Conservation (phyloP, 2,329 filamentous ascomycete species). For the Fusarium nisikadoi region DNA sequence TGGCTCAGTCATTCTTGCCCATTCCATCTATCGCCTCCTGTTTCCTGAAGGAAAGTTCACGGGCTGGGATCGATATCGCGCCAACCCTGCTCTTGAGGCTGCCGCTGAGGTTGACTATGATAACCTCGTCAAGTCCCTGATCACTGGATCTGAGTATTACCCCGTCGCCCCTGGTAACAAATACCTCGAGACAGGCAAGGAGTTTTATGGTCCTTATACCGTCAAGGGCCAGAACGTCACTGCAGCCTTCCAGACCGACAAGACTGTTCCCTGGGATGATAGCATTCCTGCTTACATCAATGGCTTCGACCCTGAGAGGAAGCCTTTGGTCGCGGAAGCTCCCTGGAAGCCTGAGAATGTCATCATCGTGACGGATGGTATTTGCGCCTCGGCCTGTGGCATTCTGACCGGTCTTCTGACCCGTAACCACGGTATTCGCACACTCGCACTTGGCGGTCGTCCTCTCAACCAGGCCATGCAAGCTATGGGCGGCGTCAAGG, state of each 20-base stretch:
- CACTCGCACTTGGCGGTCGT: slow-evolving; percentile 69
- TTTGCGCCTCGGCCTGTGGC: slow-evolving; percentile 39
- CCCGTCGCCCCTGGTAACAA: slow-evolving; percentile 23
- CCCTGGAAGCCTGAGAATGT: slow-evolving; percentile 42
- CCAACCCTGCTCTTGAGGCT: slow-evolving; percentile 35
- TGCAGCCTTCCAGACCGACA: slow-evolving; percentile 30
- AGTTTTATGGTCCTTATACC: slow-evolving; percentile 39
- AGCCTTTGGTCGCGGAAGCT: slow-evolving; percentile 27
- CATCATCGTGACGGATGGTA: slow-evolving; percentile 39
- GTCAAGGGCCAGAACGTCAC: slow-evolving; percentile 38
- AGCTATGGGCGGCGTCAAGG: slow-evolving; percentile 73
- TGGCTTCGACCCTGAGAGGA: slow-evolving; percentile 27
- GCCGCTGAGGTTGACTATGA: slow-evolving; percentile 33
- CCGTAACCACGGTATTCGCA: slow-evolving; percentile 49
- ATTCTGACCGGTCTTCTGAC: slow-evolving; percentile 44
- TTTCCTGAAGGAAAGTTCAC: slow-evolving; percentile 38
- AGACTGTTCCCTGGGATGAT: slow-evolving; percentile 17
- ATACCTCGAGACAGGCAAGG: slow-evolving; percentile 31
- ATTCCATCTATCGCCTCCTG: slow-evolving; percentile 35
- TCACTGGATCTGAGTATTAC: slow-evolving; percentile 19
- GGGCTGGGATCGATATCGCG: slow-evolving; percentile 36
- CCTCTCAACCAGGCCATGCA: slow-evolving; percentile 66
- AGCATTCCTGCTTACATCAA: slow-evolving; percentile 30
- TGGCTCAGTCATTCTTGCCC: slow-evolving; percentile 35
- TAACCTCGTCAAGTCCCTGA: slow-evolving; percentile 13